Evolutionary conservation across 2,329 filamentous ascomycete species (phyloP).

Genomic region (Aspergillus proliferans): DNA sequence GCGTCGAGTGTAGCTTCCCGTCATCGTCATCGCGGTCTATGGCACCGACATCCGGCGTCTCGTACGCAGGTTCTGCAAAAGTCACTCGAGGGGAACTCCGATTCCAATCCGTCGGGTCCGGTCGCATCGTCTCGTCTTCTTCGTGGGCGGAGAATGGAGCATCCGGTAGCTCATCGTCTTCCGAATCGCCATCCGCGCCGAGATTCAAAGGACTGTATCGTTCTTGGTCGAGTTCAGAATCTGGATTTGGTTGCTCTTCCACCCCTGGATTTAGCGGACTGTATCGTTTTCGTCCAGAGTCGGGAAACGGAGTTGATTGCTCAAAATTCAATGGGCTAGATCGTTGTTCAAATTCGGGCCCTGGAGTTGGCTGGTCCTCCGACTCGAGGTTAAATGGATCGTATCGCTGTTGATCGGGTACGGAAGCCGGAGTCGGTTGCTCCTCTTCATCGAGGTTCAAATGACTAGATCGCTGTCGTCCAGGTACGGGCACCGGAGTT

Average conservation of each 20-base stretch:
- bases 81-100: conserved; percentile 12
- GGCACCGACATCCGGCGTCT: conserved; percentile 24
- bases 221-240: conserved; percentile 8
- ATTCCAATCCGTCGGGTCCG: conserved; percentile 6
- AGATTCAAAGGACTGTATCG: conserved; percentile 23
- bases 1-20: conserved; percentile 26
- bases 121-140: conserved; percentile 7
- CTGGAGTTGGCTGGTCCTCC: conserved; percentile 7
- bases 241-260: conserved; percentile 10
- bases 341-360: conserved; percentile 4
- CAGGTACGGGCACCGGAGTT: not conserved
- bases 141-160: not conserved
- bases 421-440: conserved; percentile 2
- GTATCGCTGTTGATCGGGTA: too few relatives aligned
- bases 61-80: conserved; percentile 18
- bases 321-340: conserved; percentile 19
- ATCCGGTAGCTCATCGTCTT: conserved; percentile 17
- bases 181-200: conserved; percentile 21
- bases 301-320: not conserved
- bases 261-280: conserved; percentile 25
- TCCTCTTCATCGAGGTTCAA: conserved; percentile 9
- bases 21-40: conserved; percentile 22
- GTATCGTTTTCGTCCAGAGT: conserved; percentile 9
- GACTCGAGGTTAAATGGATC: too few relatives aligned
- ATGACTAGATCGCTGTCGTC: too few relatives aligned